A percentile compares a stretch with the other conserved stretches of the same genome.
These are phyloP conservation scores for Cryptococcus neoformans DNA, from an alignment of 1,284 basidiomycete species.

Conservation along the genomic window DNA sequence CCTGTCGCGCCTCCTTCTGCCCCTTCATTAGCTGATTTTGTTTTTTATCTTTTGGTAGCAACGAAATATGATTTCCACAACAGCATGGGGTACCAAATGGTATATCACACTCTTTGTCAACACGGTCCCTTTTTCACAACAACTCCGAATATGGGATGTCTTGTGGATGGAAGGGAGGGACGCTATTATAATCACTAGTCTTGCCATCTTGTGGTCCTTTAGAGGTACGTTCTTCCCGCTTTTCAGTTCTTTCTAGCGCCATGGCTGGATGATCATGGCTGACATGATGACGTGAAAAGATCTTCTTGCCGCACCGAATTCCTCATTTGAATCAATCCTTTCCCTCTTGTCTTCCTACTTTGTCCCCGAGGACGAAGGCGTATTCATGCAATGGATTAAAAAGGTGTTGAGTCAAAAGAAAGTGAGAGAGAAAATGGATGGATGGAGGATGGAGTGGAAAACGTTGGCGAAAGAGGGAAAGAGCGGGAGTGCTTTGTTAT, in stretches of 20 bases:
- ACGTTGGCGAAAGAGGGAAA: slow-evolving; percentile 31
- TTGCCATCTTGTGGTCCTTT: slow-evolving; percentile 88
- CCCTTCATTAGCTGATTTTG: too few relatives aligned
- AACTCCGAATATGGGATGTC: slow-evolving; percentile 92
- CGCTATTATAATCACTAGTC: slow-evolving; percentile 75
- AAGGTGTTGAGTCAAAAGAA: slow-evolving; percentile 56
- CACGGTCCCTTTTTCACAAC: slow-evolving; percentile 92
- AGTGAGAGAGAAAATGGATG: slow-evolving; percentile 53
- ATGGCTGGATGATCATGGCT: too few relatives aligned
- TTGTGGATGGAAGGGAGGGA: slow-evolving; percentile 88
- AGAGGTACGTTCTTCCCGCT: slow-evolving; percentile 56
- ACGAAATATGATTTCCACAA: slow-evolving; percentile 84
- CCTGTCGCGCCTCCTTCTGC: too few relatives aligned
- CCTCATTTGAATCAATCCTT: slow-evolving; percentile 88
- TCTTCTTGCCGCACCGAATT: slow-evolving; percentile 21
- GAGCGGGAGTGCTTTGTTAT: slow-evolving; percentile 31
- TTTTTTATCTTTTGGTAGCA: slow-evolving; percentile 54
- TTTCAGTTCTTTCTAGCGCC: not conserved
- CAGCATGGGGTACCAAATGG: slow-evolving; percentile 97
- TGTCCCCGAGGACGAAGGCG: slow-evolving; percentile 81
- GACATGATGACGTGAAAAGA: slow-evolving; percentile 3
- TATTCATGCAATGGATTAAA: slow-evolving; percentile 73
- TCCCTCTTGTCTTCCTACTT: slow-evolving; percentile 53
- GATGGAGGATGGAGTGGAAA: slow-evolving; percentile 41
- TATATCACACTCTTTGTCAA: slow-evolving; percentile 97